A percentile compares a stretch with the other conserved stretches of the same genome.
These are phyloP conservation scores for Pseudogymnoascus sp. DNA, from an alignment of 2,329 filamentous ascomycete species.

Conservation along the genomic window DNA sequence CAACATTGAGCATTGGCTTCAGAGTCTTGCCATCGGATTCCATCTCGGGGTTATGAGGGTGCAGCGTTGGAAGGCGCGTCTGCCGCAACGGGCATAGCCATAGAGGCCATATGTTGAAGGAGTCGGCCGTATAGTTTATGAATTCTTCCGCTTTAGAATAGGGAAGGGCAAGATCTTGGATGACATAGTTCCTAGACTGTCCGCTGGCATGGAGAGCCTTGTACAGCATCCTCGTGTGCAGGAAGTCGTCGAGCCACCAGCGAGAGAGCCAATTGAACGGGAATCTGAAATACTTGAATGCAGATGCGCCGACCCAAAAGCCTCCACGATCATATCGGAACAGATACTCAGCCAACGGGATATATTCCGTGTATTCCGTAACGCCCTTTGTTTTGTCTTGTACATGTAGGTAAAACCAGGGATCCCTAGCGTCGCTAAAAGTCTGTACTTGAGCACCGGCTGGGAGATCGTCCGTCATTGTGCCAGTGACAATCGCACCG, in stretches of 20 bases:
- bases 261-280: conserved; percentile 53
- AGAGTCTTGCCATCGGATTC: conserved; percentile 23
- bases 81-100: conserved; percentile 49
- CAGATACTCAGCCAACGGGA: conserved; percentile 44
- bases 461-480: conserved; percentile 33
- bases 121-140: conserved; percentile 40
- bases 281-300: conserved; percentile 51
- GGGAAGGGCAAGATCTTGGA: conserved; percentile 56
- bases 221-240: conserved; percentile 55
- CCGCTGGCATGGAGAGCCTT: conserved; percentile 52
- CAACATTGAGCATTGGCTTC: conserved; percentile 50
- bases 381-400: conserved; percentile 27
- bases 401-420: conserved; percentile 59
- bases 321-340: conserved; percentile 56
- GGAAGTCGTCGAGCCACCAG: conserved; percentile 49
- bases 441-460: conserved; percentile 22
- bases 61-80: conserved; percentile 25
- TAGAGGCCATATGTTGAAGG: conserved; percentile 43
- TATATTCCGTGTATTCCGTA: conserved; percentile 28
- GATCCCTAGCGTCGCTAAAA: conserved; percentile 47
- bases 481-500: conserved; percentile 47
- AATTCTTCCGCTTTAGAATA: conserved; percentile 42
- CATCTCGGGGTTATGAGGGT: conserved; percentile 22
- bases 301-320: conserved; percentile 55
- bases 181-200: conserved; percentile 45